Conservation (phyloP, 768 basidiomycete species). For the Calocybe indica region DNA sequence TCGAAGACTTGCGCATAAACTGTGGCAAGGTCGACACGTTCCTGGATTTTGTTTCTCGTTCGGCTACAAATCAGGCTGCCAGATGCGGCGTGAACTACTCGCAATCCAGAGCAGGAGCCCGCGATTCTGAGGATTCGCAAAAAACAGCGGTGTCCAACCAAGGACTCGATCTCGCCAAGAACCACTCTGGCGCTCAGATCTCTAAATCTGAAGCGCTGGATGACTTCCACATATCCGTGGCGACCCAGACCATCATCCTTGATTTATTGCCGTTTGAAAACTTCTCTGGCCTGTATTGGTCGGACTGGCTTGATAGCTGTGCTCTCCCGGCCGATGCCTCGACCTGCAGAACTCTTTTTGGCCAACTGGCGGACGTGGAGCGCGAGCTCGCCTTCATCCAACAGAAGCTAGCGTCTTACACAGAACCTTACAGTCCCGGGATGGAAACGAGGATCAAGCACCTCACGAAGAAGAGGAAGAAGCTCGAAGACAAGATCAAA, state of each 20-base stretch:
- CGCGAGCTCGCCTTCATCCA: slow-evolving; percentile 20
- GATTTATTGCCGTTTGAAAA: slow-evolving; percentile 11
- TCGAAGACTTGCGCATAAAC: slow-evolving; percentile 39
- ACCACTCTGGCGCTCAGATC: slow-evolving; percentile 10
- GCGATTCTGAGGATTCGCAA: slow-evolving; percentile 67
- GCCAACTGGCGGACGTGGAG: slow-evolving; percentile 20
- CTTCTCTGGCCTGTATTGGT: slow-evolving; percentile 23
- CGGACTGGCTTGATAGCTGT: slow-evolving; percentile 33
- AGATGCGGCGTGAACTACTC: slow-evolving; percentile 25
- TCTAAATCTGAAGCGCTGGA: slow-evolving; percentile 8
- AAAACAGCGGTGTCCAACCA: slow-evolving; percentile 33
- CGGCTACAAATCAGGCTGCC: slow-evolving; percentile 39
- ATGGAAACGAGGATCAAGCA: slow-evolving; percentile 35
- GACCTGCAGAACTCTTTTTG: slow-evolving; percentile 24
- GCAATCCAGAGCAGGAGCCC: slow-evolving; percentile 28
- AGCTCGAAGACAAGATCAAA: slow-evolving; percentile 27
- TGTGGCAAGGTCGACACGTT: slow-evolving; percentile 38
- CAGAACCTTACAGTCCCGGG: slow-evolving; percentile 8
- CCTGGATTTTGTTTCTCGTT: slow-evolving; percentile 36
- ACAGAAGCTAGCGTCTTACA: slow-evolving; percentile 13
- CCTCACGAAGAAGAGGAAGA: slow-evolving; percentile 36
- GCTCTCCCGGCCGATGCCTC: slow-evolving; percentile 26
- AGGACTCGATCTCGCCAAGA: slow-evolving; percentile 4
- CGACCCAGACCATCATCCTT: slow-evolving; percentile 23
- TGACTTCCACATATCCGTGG: slow-evolving; percentile 13